Base-by-base conservation (phyloP, 2,329 filamentous ascomycete species). In the Clonostachys rhizophaga region DNA sequence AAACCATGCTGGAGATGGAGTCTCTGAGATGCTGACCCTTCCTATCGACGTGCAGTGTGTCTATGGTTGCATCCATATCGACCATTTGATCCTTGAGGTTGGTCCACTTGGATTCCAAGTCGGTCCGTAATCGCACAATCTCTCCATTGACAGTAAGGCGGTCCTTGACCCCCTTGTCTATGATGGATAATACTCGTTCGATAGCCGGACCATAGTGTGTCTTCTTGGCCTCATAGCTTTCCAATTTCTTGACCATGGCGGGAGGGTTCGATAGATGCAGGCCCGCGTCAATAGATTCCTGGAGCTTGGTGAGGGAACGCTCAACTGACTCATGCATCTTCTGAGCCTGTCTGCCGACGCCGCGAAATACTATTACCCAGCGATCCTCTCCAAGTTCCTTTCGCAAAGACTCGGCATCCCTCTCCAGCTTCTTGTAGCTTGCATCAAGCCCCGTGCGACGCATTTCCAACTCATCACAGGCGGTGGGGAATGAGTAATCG, bases 301-400 rank as follows among this genome's bases (percentile, higher is more conserved):
- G 84, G 35, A 99, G 75, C 67, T 95, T 95, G 42, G 75, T 68
- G 49, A 95, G 82, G 61, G 91, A 96, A 53, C 92, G 81, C 61
- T 95, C 89, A 18, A 97, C 89, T 5, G 91, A 96, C 55, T 96
- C 90, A 61, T 90, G 92, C 91, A 99, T 96, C 71, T 96, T 96
- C 55, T 94, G 83, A 5, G 94, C 92, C 66, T 96, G 91, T 48
- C 87, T 80, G 13, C 91, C 91, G 14, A 94, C 94, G 54, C 94
- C 92, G 48, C 92, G 83, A 71, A 99, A 99, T 35, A 97, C 91
- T 46, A 95, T 78, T 40, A 99, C 85, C 94, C 94, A 99, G 48
- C 91, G 85, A 61, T 99, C 94, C 63, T 99, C 94, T 30, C 91
- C 91, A 5, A 99, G 74, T 63, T 99, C 94, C 62, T 91, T 87